Conservation (phyloP, 1,139 yeast genomes). For the Hemisphaericaspora xylofermentans region DNA sequence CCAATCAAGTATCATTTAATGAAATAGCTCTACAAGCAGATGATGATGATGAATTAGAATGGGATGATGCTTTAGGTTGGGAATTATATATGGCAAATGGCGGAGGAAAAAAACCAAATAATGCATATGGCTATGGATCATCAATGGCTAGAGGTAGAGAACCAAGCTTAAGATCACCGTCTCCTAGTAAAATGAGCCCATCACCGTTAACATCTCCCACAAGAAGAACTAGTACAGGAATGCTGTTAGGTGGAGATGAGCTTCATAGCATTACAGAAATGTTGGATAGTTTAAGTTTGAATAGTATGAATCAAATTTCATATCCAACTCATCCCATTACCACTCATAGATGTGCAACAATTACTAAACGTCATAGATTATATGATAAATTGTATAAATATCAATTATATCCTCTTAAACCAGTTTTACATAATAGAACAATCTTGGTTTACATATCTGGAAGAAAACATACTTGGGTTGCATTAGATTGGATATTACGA, state of each 20-base stretch:
- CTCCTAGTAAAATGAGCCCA: not conserved
- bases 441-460: slow-evolving; percentile 68
- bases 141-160: slow-evolving; percentile 5
- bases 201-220: slow-evolving; percentile 3
- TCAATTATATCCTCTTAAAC: slow-evolving; percentile 28
- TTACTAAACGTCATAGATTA: slow-evolving; percentile 44
- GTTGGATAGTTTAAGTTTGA: slow-evolving; percentile 3
- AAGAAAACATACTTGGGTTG: slow-evolving; percentile 76
- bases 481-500: slow-evolving; percentile 65
- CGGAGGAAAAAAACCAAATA: slow-evolving; percentile 1
- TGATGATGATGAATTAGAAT: slow-evolving; percentile 16
- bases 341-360: slow-evolving; percentile 51
- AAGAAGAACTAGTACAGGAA: slow-evolving; percentile 1
- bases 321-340: slow-evolving; percentile 57
- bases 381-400: slow-evolving; percentile 40
- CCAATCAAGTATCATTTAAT: slow-evolving; percentile 23
- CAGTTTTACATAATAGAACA: slow-evolving; percentile 52
- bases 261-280: slow-evolving; percentile 1
- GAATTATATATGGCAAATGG: slow-evolving; percentile 10
- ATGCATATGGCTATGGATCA: slow-evolving; percentile 3
- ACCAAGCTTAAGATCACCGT: not conserved
- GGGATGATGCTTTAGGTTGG: slow-evolving; percentile 17
- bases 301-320: slow-evolving; percentile 5
- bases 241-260: not conserved
- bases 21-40: slow-evolving; percentile 19